A percentile compares a stretch with the other conserved stretches of the same genome.
Conservation (phyloP, 345 rosid species). For the Gossypium ekmanianum region DNA sequence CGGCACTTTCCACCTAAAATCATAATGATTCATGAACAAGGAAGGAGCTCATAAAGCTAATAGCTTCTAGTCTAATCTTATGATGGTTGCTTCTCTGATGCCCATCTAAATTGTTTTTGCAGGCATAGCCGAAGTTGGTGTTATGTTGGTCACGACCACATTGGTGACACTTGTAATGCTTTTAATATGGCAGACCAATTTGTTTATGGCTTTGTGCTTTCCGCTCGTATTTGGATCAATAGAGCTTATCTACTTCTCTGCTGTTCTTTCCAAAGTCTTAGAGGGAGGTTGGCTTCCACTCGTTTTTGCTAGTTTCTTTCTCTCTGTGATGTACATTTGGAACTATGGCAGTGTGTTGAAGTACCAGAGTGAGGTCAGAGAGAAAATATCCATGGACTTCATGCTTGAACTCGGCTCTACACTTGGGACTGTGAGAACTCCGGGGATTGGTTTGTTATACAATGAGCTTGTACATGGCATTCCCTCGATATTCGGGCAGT, state of each 20-base stretch:
- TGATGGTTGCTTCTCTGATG: constrained; percentile 10
- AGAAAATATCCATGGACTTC: constrained; percentile 79
- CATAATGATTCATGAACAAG: not conserved
- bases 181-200: constrained; percentile 89
- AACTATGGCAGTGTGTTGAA: constrained; percentile 92
- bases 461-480: constrained; percentile 89
- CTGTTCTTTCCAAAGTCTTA: constrained; percentile 65
- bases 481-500: constrained; percentile 87
- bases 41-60: constrained; percentile 4
- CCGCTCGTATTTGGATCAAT: constrained; percentile 76
- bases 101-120: constrained; percentile 25
- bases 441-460: constrained; percentile 83
- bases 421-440: constrained; percentile 78
- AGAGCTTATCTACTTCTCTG: constrained; percentile 74
- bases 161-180: constrained; percentile 93
- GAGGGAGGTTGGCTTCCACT: constrained; percentile 98
- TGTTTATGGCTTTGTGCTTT: constrained; percentile 71
- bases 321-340: constrained; percentile 84
- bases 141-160: constrained; percentile 82
- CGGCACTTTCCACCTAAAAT: not conserved
- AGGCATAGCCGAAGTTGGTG: constrained; percentile 99
- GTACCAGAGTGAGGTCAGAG: constrained; percentile 88
- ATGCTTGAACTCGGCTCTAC: constrained; percentile 83
- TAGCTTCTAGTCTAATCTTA: not conserved
- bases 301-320: constrained; percentile 68